Conservation (phyloP, 2,329 filamentous ascomycete species). For the Tolypocladium album region DNA sequence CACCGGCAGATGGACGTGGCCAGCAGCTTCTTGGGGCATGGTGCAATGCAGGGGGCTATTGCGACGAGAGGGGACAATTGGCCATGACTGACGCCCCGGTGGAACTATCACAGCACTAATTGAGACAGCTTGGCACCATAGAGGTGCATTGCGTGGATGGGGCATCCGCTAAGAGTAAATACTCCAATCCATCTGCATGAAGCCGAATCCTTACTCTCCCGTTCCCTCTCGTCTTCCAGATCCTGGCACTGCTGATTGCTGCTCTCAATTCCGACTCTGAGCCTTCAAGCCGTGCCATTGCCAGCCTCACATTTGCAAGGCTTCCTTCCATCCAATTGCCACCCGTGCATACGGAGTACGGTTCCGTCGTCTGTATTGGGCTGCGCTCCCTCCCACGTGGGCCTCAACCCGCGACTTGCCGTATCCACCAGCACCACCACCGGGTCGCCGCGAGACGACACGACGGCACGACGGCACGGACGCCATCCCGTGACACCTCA, state of each 20-base stretch:
- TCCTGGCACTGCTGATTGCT: background rate
- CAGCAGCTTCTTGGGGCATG: background rate
- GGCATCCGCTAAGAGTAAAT: background rate
- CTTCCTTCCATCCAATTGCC: background rate
- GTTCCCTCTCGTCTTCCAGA: background rate
- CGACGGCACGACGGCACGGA: background rate
- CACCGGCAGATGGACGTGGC: background rate
- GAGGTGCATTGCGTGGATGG: background rate
- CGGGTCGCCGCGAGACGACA: background rate
- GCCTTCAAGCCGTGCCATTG: background rate
- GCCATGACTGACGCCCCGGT: background rate
- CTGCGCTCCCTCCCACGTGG: background rate
- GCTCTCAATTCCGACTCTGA: background rate
- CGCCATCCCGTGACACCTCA: background rate
- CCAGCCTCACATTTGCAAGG: background rate
- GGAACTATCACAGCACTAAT: background rate
- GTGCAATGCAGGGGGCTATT: background rate
- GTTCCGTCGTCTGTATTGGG: background rate
- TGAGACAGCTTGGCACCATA: background rate
- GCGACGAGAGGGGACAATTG: background rate
- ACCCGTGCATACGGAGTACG: too few species aligned
- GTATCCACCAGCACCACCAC: background rate
- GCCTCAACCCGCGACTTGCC: background rate
- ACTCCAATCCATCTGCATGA: background rate
- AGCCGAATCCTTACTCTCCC: background rate